Conservation (phyloP, 768 basidiomycete genomes). For the Mycena alexandri region DNA sequence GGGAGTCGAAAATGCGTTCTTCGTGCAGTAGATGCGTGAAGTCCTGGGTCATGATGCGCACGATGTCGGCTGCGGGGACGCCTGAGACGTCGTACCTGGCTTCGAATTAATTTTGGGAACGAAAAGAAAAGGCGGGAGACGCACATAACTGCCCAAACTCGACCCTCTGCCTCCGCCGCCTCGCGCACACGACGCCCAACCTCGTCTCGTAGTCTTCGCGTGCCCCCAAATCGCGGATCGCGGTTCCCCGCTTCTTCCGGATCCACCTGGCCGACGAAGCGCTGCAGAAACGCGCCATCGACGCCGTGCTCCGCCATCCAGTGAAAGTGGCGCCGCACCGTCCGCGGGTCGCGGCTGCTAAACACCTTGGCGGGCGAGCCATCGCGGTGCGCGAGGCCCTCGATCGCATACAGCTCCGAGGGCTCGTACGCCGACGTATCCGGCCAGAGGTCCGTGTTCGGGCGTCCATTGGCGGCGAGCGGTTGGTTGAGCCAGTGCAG, state of each 20-base stretch:
- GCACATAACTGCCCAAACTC: slow-evolving; percentile 89
- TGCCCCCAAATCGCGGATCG: slow-evolving; percentile 52
- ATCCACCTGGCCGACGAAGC: slow-evolving; percentile 80
- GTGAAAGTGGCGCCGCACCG: slow-evolving; percentile 80
- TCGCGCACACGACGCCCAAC: slow-evolving; percentile 78
- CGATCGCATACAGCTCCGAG: slow-evolving; percentile 77
- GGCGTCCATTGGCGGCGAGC: slow-evolving; percentile 72
- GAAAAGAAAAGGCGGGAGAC: slow-evolving; percentile 42
- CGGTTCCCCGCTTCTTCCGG: slow-evolving; percentile 57
- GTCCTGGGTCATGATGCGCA: slow-evolving; percentile 74
- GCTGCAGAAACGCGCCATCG: slow-evolving; percentile 86
- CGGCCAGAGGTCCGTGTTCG: slow-evolving; percentile 85
- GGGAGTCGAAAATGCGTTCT: slow-evolving; percentile 74
- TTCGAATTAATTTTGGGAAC: slow-evolving; percentile 1
- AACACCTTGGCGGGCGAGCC: slow-evolving; percentile 79
- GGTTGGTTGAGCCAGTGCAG: slow-evolving; percentile 86
- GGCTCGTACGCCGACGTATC: slow-evolving; percentile 78
- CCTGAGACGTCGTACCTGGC: slow-evolving; percentile 89
- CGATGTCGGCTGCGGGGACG: slow-evolving; percentile 78
- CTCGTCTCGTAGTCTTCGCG: slow-evolving; percentile 77
- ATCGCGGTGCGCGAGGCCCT: slow-evolving; percentile 69
- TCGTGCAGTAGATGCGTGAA: slow-evolving; percentile 78
- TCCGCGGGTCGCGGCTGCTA: slow-evolving; percentile 81
- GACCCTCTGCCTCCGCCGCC: slow-evolving; percentile 83
- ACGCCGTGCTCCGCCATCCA: slow-evolving; percentile 90